A percentile compares a stretch with the other conserved stretches of the same genome.
Evolutionary conservation across 1,139 yeast genomes (phyloP).

Genomic region (Casaregolazyma suthepensis): DNA sequence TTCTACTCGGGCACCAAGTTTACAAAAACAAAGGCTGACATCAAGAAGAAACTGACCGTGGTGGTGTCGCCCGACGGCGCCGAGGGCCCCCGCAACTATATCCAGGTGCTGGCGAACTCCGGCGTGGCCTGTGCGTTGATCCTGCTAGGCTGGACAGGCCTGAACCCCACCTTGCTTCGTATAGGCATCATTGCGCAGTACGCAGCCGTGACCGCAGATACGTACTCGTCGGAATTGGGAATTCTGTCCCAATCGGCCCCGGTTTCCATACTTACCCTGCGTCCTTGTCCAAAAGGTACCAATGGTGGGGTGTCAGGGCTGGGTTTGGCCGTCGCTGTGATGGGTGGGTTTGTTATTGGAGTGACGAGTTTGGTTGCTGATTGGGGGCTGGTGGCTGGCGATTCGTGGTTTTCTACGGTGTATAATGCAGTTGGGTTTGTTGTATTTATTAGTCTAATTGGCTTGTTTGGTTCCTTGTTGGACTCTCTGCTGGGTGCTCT

Average conservation of each 20-base stretch:
- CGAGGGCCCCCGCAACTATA: conserved; percentile 31
- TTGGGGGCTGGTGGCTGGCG: conserved; percentile 18
- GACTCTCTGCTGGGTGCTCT: conserved; percentile 44
- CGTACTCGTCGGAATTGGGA: conserved; percentile 47
- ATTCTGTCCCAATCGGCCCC: conserved; percentile 38
- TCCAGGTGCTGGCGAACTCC: conserved; percentile 42
- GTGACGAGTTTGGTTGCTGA: conserved; percentile 25
- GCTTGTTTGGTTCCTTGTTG: conserved; percentile 38
- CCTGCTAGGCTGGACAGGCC: conserved; percentile 12
- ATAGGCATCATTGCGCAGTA: conserved; percentile 40
- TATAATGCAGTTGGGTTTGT: conserved; percentile 19
- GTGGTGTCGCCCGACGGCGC: conserved; percentile 16
- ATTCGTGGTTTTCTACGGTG: not conserved
- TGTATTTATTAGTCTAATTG: conserved; percentile 31
- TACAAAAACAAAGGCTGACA: conserved; percentile 36
- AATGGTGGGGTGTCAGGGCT: conserved; percentile 43
- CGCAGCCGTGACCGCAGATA: conserved; percentile 44
- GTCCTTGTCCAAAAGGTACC: conserved; percentile 43
- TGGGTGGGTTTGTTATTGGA: conserved; percentile 38
- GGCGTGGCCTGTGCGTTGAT: conserved; percentile 31
- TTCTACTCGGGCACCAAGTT: conserved; percentile 38
- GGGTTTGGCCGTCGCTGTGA: conserved; percentile 37
- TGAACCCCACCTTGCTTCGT: conserved; percentile 11
- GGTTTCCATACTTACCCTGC: conserved; percentile 38
- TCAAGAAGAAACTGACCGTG: conserved; percentile 28